Percentiles rank a stretch among this genome's conserved stretches.
These are phyloP conservation scores for Cyberlindnera xylosilytica DNA, from an alignment of 805 yeast genomes.

Conservation along the genomic window DNA sequence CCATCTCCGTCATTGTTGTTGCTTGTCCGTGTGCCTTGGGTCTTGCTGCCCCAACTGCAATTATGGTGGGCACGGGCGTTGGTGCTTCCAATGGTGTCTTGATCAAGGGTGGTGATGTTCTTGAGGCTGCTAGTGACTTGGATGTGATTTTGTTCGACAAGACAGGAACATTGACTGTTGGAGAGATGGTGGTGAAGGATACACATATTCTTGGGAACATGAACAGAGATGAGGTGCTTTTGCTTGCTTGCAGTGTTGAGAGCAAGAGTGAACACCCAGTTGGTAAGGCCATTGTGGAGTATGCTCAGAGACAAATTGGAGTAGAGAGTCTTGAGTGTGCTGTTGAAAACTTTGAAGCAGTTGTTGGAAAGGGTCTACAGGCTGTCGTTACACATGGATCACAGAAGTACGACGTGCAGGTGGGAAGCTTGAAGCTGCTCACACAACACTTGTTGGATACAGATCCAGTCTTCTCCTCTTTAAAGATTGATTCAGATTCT, in stretches of 20 bases:
- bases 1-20: conserved; percentile 91
- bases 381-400: conserved; percentile 24
- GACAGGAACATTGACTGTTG: conserved; percentile 92
- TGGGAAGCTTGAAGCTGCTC: conserved; percentile 48
- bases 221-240: conserved; percentile 37
- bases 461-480: conserved; percentile 11
- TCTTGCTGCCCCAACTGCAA: conserved; percentile 96
- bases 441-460: conserved; percentile 12
- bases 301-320: conserved; percentile 26
- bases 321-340: conserved; percentile 4
- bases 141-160: conserved; percentile 82
- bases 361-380: conserved; percentile 37
- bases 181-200: conserved; percentile 53
- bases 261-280: conserved; percentile 82
- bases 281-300: conserved; percentile 62
- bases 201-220: conserved; percentile 9
- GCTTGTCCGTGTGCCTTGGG: conserved; percentile 99
- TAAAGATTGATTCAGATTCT: conserved; percentile 31
- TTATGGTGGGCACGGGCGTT: conserved; percentile 98
- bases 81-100: conserved; percentile 89
- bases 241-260: conserved; percentile 57
- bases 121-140: conserved; percentile 68
- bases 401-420: conserved; percentile 32
- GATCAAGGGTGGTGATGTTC: conserved; percentile 88
- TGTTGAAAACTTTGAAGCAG: conserved; percentile 28